These are phyloP conservation scores for Globisporangium spiculum DNA, from an alignment of 352 stramenopile genomes.

Conservation along the genomic window DNA sequence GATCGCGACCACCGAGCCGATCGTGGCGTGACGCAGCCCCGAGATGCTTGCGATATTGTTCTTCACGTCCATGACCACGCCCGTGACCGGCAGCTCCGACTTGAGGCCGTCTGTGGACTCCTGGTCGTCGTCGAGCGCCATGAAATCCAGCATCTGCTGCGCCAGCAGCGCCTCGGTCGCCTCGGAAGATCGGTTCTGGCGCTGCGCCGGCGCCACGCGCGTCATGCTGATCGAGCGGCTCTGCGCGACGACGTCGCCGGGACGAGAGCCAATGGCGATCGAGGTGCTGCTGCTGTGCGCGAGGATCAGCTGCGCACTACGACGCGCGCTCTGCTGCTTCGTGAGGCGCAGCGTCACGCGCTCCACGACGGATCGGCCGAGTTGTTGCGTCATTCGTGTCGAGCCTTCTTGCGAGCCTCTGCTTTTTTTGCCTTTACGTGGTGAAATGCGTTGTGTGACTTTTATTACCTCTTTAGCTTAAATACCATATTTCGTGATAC, in stretches of 20 bases:
- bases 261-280: not conserved
- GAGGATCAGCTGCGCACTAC: not conserved
- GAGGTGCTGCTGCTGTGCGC: not conserved
- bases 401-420: not conserved
- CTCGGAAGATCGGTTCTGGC: slow-evolving; percentile 27
- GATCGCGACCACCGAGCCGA: slow-evolving; percentile 67
- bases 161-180: slow-evolving; percentile 51
- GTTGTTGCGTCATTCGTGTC: slow-evolving; percentile 12
- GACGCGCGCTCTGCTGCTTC: slow-evolving; percentile 2
- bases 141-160: slow-evolving; percentile 74
- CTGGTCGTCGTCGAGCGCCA: slow-evolving; percentile 39
- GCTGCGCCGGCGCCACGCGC: slow-evolving; percentile 10
- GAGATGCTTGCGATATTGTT: slow-evolving; percentile 74
- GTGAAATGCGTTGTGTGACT: not conserved
- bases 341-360: slow-evolving; percentile 11
- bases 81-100: slow-evolving; percentile 35
- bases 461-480: no score
- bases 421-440: not conserved
- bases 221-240: slow-evolving; percentile 20
- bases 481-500: no score
- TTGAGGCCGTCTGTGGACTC: not conserved
- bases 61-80: slow-evolving; percentile 65
- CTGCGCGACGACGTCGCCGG: not conserved
- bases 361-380: slow-evolving; percentile 9
- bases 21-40: slow-evolving; percentile 62